Percentiles rank a stretch among this genome's conserved stretches.
phyloP scores from a whole-genome alignment of 1,139 yeast species.

The Candida neerlandica region DNA sequence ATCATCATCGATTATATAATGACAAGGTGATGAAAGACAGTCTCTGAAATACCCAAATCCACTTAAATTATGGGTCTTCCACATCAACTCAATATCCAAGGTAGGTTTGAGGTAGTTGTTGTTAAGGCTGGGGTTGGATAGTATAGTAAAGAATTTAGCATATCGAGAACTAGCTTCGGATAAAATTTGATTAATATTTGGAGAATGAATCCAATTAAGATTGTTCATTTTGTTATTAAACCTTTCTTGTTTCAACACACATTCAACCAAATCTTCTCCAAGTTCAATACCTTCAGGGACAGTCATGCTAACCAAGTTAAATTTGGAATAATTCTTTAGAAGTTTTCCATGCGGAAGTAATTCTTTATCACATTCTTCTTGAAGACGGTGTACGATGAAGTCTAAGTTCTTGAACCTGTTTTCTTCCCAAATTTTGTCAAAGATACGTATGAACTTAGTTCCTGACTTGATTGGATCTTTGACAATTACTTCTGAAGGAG shows the following conservation, averaged over 20 bases:
- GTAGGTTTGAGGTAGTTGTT: constrained; percentile 32
- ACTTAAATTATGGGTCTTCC: constrained; percentile 43
- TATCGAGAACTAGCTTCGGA: constrained; percentile 28
- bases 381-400: neutral
- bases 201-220: constrained; percentile 31
- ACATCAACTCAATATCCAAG: constrained; percentile 39
- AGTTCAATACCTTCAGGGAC: constrained; percentile 19
- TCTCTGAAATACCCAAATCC: constrained; percentile 25
- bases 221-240: constrained; percentile 33
- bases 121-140: neutral
- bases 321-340: constrained; percentile 18
- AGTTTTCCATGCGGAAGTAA: constrained; percentile 6
- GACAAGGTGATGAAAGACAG: constrained; percentile 16
- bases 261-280: constrained; percentile 33
- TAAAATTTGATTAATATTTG: constrained; percentile 21
- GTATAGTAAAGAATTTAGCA: constrained; percentile 24
- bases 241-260: constrained; percentile 32
- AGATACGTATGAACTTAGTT: neutral
- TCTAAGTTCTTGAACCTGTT: constrained; percentile 1
- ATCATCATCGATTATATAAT: constrained; percentile 18
- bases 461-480: constrained; percentile 3
- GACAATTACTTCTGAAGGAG: constrained; percentile 1
- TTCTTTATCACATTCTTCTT: neutral
- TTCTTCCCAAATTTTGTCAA: neutral
- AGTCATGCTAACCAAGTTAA: constrained; percentile 25